phyloP scores from a whole-genome alignment of 2,329 filamentous ascomycete genomes.

The Pseudogymnoascus pannorum region DNA sequence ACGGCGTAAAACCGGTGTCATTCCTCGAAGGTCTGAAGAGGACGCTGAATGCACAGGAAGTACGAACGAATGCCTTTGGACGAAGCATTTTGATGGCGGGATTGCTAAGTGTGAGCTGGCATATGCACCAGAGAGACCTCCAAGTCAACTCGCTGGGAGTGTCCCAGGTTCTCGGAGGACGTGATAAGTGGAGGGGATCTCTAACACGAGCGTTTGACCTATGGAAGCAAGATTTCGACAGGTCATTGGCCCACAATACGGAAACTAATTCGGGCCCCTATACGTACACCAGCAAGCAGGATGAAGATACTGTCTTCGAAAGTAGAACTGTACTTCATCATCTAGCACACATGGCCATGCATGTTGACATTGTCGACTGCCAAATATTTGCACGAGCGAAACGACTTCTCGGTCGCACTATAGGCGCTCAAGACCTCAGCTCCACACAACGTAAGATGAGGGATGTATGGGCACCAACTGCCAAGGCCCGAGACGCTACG shows the following conservation, averaged over 20 bases:
- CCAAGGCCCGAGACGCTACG: conserved; percentile 80
- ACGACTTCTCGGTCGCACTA: conserved; percentile 74
- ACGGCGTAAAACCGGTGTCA: conserved; percentile 74
- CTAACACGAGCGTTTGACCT: conserved; percentile 84
- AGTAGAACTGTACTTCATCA: conserved; percentile 85
- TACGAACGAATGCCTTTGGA: conserved; percentile 88
- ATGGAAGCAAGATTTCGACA: conserved; percentile 90
- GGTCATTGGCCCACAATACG: conserved; percentile 56
- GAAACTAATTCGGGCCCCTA: conserved; percentile 47
- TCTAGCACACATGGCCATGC: conserved; percentile 94
- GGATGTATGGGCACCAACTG: conserved; percentile 81
- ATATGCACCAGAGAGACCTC: conserved; percentile 93
- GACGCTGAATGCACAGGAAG: conserved; percentile 76
- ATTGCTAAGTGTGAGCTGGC: conserved; percentile 87
- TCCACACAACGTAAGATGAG: conserved; percentile 78
- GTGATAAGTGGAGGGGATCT: conserved; percentile 84
- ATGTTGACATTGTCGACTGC: conserved; percentile 94
- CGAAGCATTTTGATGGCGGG: conserved; percentile 92
- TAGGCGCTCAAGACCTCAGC: conserved; percentile 73
- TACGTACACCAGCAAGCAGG: conserved; percentile 51
- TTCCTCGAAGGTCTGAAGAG: conserved; percentile 89
- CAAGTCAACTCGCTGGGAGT: conserved; percentile 84
- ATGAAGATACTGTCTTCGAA: conserved; percentile 67
- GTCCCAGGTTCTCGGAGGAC: conserved; percentile 69
- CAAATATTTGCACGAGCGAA: conserved; percentile 91